Conservation (phyloP, 1,139 yeast genomes). For the Saccharomyces uvarum region DNA sequence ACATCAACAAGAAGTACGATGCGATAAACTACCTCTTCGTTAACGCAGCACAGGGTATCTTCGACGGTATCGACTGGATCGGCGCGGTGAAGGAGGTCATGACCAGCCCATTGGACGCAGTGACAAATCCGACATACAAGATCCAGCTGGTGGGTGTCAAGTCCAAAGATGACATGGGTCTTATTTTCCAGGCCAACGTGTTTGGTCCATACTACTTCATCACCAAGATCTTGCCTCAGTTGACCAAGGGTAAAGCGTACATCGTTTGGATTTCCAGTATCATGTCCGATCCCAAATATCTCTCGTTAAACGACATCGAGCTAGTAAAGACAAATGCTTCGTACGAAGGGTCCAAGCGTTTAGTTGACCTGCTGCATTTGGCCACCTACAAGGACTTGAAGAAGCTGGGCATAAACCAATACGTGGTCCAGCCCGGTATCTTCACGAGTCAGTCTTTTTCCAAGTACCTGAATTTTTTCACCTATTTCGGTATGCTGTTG, state of each 20-base stretch:
- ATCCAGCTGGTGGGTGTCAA: conserved; percentile 68
- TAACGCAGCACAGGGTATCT: conserved; percentile 86
- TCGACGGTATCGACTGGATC: conserved; percentile 78
- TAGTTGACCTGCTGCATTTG: conserved; percentile 73
- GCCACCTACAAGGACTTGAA: conserved; percentile 52
- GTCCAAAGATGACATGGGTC: conserved; percentile 68
- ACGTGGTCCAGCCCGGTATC: conserved; percentile 89
- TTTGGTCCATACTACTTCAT: conserved; percentile 87
- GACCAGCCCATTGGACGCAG: conserved; percentile 63
- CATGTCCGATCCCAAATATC: conserved; percentile 63
- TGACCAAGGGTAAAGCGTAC: conserved; percentile 50
- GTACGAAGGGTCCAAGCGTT: conserved; percentile 88
- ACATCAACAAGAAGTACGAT: conserved; percentile 52
- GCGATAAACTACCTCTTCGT: conserved; percentile 71
- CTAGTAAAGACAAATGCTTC: conserved; percentile 55
- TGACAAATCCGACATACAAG: conserved; percentile 78
- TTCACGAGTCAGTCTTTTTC: conserved; percentile 78
- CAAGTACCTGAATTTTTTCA: conserved; percentile 64
- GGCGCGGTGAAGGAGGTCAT: conserved; percentile 63
- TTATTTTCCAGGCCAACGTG: conserved; percentile 89
- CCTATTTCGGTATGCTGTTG: conserved; percentile 77
- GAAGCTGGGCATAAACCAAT: conserved; percentile 53
- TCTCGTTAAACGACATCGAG: conserved; percentile 70
- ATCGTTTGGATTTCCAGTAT: conserved; percentile 81
- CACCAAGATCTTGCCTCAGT: conserved; percentile 49